These are phyloP conservation scores for Pseudogymnoascus sp. DNA, from an alignment of 2,329 filamentous ascomycete genomes.

Conservation along the genomic window DNA sequence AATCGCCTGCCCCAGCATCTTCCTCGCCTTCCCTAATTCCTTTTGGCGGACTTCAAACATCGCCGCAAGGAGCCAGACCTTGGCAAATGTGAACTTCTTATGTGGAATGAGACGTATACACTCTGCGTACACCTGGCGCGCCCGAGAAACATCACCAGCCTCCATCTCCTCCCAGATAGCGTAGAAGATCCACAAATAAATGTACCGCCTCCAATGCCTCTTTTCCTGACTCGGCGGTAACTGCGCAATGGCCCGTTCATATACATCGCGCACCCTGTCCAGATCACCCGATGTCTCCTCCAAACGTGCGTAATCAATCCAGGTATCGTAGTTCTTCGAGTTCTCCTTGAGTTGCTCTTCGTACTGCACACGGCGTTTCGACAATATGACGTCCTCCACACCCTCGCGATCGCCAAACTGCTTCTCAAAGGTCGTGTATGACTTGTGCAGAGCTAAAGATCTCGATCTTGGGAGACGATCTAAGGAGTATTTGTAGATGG, in stretches of 20 bases:
- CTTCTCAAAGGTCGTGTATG: conserved; percentile 97
- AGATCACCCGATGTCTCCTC: conserved; percentile 80
- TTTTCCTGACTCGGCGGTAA: conserved; percentile 94
- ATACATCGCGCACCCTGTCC: conserved; percentile 82
- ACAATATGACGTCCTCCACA: conserved; percentile 91
- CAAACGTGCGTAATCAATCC: conserved; percentile 90
- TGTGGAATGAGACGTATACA: conserved; percentile 85
- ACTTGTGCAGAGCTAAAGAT: conserved; percentile 78
- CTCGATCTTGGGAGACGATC: conserved; percentile 85
- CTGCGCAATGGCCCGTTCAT: conserved; percentile 92
- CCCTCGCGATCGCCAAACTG: conserved; percentile 91
- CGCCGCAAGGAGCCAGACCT: conserved; percentile 89
- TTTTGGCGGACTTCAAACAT: conserved; percentile 89
- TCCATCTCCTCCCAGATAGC: conserved; percentile 91
- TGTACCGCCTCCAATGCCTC: conserved; percentile 92
- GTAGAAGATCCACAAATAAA: conserved; percentile 97
- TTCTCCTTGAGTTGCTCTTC: conserved; percentile 93
- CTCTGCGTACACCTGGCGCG: conserved; percentile 83
- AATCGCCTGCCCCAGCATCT: conserved; percentile 81
- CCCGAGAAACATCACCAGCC: conserved; percentile 67
- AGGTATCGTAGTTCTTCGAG: conserved; percentile 91
- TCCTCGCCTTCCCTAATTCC: conserved; percentile 72
- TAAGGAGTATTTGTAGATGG: conserved; percentile 94
- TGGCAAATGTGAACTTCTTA: conserved; percentile 95
- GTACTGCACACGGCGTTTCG: conserved; percentile 86